A percentile compares a stretch with the other conserved stretches of the same genome.
Evolutionary conservation across 164 flowering plant genomes (phyloP).

Genomic region (Stephania cephalantha): DNA sequence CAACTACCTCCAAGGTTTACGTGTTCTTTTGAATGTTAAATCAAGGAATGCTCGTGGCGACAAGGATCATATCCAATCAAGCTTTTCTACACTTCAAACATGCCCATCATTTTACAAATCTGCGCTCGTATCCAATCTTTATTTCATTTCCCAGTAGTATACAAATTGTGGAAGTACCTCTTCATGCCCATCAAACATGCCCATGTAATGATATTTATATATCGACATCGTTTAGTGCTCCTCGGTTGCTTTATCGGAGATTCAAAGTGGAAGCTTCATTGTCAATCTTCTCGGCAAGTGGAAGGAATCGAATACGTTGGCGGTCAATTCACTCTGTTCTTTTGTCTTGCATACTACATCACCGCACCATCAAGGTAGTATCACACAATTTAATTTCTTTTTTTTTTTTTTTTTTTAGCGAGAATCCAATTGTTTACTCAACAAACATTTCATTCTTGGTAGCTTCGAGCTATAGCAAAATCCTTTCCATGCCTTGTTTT

Average conservation of each 20-base stretch:
- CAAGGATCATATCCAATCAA: conserved; percentile 10
- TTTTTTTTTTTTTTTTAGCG: background rate
- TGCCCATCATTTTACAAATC: conserved; percentile 15
- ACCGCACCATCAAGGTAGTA: conserved; percentile 11
- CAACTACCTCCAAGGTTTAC: background rate
- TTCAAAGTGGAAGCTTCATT: conserved; percentile 14
- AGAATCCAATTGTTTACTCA: background rate
- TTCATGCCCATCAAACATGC: no score
- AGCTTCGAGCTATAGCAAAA: conserved; percentile 5
- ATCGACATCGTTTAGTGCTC: no score
- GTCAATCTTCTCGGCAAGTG: conserved; percentile 9
- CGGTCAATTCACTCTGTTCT: conserved; percentile 10
- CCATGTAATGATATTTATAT: no score
- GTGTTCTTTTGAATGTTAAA: conserved; percentile 2
- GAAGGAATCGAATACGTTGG: conserved; percentile 7
- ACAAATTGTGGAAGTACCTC: no score
- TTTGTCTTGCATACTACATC: background rate
- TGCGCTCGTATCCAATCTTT: conserved; percentile 12
- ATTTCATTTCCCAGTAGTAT: conserved; percentile 12
- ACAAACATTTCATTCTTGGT: background rate
- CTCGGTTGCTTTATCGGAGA: conserved; percentile 8
- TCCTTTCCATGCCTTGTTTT: conserved; percentile 48
- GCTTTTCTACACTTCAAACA: conserved; percentile 10
- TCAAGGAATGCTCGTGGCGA: conserved; percentile 3
- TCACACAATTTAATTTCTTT: background rate